phyloP scores from a whole-genome alignment of 2,329 filamentous ascomycete species.

The Colletotrichum lindemuthianum region DNA sequence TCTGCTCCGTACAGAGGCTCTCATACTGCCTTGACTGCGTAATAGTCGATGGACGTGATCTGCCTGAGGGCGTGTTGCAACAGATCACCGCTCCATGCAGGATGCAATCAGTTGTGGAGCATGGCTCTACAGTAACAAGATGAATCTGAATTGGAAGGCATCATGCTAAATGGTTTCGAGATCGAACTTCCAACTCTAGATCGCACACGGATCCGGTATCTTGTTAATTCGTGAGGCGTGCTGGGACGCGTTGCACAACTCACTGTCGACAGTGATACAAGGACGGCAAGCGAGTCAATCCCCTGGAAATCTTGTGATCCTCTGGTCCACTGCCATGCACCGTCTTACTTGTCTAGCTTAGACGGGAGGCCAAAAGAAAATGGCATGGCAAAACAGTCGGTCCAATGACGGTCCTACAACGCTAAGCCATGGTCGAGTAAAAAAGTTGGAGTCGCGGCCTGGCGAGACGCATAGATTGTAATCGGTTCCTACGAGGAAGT shows the following conservation, averaged over 20 bases:
- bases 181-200: conserved; percentile 14
- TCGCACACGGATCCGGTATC: conserved; percentile 20
- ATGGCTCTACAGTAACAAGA: background rate
- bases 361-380: background rate
- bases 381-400: conserved; percentile 16
- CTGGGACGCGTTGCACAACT: background rate
- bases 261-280: background rate
- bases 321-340: conserved; percentile 21
- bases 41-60: conserved; percentile 9
- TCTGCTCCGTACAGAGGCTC: no score
- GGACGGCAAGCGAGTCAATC: conserved; percentile 16
- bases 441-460: background rate
- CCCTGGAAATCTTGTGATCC: conserved; percentile 17
- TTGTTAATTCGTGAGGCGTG: background rate
- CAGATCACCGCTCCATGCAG: conserved; percentile 13
- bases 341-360: conserved; percentile 5
- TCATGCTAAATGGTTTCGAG: conserved; percentile 10
- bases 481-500: background rate
- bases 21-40: no score
- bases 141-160: conserved; percentile 4
- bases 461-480: background rate
- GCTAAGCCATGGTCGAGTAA: background rate
- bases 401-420: background rate
- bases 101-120: conserved; percentile 8
- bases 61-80: conserved; percentile 1